These are phyloP conservation scores for Leptographium flavum DNA, from an alignment of 2,329 filamentous ascomycete species.

Conservation along the genomic window DNA sequence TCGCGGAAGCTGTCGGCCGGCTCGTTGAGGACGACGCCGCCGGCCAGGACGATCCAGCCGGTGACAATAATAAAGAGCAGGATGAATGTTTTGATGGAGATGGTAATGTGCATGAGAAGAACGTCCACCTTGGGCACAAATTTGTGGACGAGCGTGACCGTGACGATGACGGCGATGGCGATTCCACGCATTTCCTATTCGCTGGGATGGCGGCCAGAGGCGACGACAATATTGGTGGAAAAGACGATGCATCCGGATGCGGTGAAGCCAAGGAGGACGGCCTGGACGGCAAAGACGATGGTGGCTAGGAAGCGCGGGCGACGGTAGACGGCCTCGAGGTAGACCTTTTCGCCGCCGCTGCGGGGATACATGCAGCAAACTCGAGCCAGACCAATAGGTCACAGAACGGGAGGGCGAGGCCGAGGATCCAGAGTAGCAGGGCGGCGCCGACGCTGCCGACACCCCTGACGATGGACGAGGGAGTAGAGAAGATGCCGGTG, in stretches of 20 bases:
- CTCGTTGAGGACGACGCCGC: constrained; percentile 30
- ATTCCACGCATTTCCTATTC: constrained; percentile 45
- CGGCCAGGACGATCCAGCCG: constrained; percentile 41
- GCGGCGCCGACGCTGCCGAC: constrained; percentile 36
- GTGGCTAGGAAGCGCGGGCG: constrained; percentile 44
- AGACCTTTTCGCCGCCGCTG: constrained; percentile 52
- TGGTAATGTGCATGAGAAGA: constrained; percentile 42
- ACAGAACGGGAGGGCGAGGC: constrained; percentile 36
- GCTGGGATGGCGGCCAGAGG: constrained; percentile 30
- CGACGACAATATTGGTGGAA: constrained; percentile 29
- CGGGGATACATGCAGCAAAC: constrained; percentile 46
- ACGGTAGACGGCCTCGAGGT: constrained; percentile 48
- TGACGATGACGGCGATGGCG: constrained; percentile 37
- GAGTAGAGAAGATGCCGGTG: constrained; percentile 35
- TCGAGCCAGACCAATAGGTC: constrained; percentile 49
- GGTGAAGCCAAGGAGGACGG: constrained; percentile 9
- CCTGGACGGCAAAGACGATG: constrained; percentile 36
- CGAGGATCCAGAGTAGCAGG: constrained; percentile 22
- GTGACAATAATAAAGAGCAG: constrained; percentile 47
- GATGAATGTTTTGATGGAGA: constrained; percentile 45
- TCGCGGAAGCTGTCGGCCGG: constrained; percentile 40
- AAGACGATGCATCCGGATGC: constrained; percentile 14
- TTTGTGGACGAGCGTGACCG: constrained; percentile 37
- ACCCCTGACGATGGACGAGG: constrained; percentile 34
- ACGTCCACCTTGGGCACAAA: constrained; percentile 42